These are phyloP conservation scores for Talaromyces borbonicus DNA, from an alignment of 495 filamentous ascomycete genomes.

Conservation along the genomic window DNA sequence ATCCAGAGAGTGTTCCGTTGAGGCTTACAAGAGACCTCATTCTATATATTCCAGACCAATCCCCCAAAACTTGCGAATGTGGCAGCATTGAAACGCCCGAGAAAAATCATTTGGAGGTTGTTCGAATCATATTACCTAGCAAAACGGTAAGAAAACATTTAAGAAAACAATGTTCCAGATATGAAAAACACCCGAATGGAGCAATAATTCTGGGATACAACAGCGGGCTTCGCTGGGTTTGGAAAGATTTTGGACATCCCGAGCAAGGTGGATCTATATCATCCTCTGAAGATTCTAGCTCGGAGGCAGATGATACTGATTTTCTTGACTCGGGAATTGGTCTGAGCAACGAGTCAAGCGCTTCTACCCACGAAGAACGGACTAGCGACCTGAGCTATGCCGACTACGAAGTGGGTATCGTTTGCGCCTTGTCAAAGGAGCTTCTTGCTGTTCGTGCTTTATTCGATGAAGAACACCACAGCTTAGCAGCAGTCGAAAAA, in stretches of 20 bases:
- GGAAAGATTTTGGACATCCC: conserved; percentile 10
- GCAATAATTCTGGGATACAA: conserved; percentile 19
- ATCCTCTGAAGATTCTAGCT: neutral
- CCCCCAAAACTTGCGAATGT: conserved; percentile 10
- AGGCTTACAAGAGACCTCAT: conserved; percentile 12
- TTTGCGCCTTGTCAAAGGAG: conserved; percentile 33
- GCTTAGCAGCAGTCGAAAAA: neutral
- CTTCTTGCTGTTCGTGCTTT: conserved; percentile 25
- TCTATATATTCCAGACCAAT: conserved; percentile 12
- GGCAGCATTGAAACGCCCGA: neutral
- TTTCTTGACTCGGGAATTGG: conserved; percentile 9
- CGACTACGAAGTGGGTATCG: conserved; percentile 36
- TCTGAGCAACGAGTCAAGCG: conserved; percentile 6
- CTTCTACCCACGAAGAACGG: neutral
- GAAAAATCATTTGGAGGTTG: conserved; percentile 6
- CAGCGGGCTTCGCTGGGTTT: conserved; percentile 9
- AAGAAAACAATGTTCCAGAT: neutral
- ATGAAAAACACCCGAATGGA: neutral
- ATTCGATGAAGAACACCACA: conserved; percentile 24
- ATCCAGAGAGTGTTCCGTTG: conserved; percentile 8
- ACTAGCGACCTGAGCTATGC: neutral
- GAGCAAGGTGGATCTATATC: conserved; percentile 6
- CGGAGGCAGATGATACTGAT: no score
- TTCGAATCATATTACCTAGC: conserved; percentile 12
- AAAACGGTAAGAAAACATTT: neutral